Evolutionary conservation across 192 early-diverging fungal species (phyloP), one percentile per base, ranked within the genome.

Genomic region (Dissophora ornata): DNA sequence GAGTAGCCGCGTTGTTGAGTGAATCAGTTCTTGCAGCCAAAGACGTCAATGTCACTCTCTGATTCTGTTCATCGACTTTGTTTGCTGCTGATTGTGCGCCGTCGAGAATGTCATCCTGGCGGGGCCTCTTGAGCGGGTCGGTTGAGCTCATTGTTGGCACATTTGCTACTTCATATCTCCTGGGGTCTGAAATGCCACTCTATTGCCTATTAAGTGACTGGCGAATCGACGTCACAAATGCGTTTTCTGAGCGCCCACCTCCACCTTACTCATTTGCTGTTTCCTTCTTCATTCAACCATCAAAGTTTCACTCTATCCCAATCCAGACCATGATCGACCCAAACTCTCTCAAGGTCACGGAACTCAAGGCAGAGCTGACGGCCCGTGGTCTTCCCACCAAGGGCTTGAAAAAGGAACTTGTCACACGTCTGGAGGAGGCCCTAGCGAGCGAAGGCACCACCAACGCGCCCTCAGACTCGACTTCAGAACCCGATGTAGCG

Each of bases 331-430:
- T 79, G 81, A 86, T 62, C 57, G 73, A 77, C 52, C 32, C 52
- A 22, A 61, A 67, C 53, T 19, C 64, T 28, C 83, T 90, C 60
- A 90, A 90, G 34, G 88, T 90, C 25, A 71, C 82, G 19, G 88
- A 90, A 44, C 82, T 90, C 62, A 84, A 84, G 56, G 81, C 84
- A 52, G 84, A 88, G 62, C 80, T 92, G 7, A 58, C 80, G 7
- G 70, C 79, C 29, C 85, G 87, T 32, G 80, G 80, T 15, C 59
- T 90, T 25, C 40, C 89, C 12, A 90, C 83, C 0, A 86, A 80
- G 24, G 90, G 90, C 3, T 79, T 88, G 50, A 92, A 90, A 58
- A 87, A 88, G 49, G 90, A 89, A 9, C 55, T 92, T 19, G 78
- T 90, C 9, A 65, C 84, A 36, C 85, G 90, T 21, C 78, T 92